These are phyloP conservation scores for Trifolium dubium DNA, from an alignment of 306 rosid genomes.

Conservation along the genomic window DNA sequence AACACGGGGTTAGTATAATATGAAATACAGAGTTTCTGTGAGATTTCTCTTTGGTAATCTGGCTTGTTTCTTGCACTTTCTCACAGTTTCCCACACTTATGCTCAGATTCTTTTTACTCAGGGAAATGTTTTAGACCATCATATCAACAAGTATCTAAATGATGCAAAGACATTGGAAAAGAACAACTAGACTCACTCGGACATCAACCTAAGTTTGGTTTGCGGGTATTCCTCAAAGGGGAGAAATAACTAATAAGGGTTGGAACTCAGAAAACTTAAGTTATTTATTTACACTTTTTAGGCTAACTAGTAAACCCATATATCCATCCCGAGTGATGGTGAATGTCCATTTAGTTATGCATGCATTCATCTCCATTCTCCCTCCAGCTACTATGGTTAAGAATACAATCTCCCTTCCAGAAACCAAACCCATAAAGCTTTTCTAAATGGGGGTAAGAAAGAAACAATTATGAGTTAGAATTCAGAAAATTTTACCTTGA, in stretches of 20 bases:
- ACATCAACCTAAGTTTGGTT: conserved; percentile 7
- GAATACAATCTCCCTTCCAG: conserved; percentile 32
- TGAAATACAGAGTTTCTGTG: conserved; percentile 13
- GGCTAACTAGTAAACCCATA: conserved; percentile 12
- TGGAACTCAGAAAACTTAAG: neutral
- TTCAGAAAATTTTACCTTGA: conserved; percentile 65
- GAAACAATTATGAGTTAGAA: neutral
- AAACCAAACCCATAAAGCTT: conserved; percentile 19
- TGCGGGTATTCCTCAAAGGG: neutral
- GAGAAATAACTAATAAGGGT: conserved; percentile 4
- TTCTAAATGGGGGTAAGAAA: neutral
- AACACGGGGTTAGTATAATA: neutral
- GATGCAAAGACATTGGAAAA: conserved; percentile 12
- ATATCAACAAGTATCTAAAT: neutral
- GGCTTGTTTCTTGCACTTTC: neutral
- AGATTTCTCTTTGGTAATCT: neutral
- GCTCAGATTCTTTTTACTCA: conserved; percentile 2
- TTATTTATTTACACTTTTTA: conserved; percentile 7
- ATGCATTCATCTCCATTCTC: conserved; percentile 20
- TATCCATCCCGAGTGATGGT: conserved; percentile 19
- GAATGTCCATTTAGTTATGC: conserved; percentile 18
- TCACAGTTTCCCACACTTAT: neutral
- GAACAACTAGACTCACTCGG: neutral
- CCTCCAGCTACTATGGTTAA: conserved; percentile 28
- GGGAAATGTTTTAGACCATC: conserved; percentile 1